A percentile compares a stretch with the other conserved stretches of the same genome.
Evolutionary conservation across 768 basidiomycete species (phyloP).

Genomic region (Suillus hirtellus): DNA sequence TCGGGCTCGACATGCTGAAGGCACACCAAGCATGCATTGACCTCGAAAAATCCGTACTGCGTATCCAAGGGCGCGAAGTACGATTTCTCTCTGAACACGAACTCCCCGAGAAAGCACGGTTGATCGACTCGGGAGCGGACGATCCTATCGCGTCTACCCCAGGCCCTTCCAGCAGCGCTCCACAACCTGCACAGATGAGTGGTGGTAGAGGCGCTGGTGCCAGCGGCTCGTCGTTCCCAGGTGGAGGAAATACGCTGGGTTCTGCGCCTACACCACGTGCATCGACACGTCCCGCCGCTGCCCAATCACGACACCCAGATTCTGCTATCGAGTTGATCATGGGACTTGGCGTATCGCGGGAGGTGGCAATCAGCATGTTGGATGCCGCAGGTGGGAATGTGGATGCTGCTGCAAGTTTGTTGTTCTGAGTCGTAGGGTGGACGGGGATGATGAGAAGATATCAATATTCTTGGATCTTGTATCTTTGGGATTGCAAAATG

Average conservation of each 20-base stretch:
- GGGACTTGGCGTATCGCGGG: constrained; percentile 74
- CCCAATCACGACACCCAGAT: constrained; percentile 51
- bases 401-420: constrained; percentile 83
- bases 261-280: constrained; percentile 38
- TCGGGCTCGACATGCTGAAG: constrained; percentile 99
- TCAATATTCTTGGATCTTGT: neutral
- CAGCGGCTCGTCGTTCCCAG: constrained; percentile 39
- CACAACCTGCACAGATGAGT: constrained; percentile 16
- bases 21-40: constrained; percentile 97
- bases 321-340: constrained; percentile 62
- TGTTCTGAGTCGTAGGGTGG: constrained; percentile 51
- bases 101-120: constrained; percentile 78
- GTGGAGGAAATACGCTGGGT: constrained; percentile 65
- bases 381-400: constrained; percentile 83
- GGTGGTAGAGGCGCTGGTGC: constrained; percentile 16
- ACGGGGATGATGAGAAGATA: neutral
- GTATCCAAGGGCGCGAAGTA: constrained; percentile 92
- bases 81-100: constrained; percentile 92
- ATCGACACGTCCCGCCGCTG: constrained; percentile 18
- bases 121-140: constrained; percentile 34
- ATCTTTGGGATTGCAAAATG: neutral
- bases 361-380: constrained; percentile 74
- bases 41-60: constrained; percentile 81
- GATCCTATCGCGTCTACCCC: constrained; percentile 25
- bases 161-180: constrained; percentile 15